Evolutionary conservation across 2,329 filamentous ascomycete genomes (phyloP).

Genomic region (Claviceps pusilla): DNA sequence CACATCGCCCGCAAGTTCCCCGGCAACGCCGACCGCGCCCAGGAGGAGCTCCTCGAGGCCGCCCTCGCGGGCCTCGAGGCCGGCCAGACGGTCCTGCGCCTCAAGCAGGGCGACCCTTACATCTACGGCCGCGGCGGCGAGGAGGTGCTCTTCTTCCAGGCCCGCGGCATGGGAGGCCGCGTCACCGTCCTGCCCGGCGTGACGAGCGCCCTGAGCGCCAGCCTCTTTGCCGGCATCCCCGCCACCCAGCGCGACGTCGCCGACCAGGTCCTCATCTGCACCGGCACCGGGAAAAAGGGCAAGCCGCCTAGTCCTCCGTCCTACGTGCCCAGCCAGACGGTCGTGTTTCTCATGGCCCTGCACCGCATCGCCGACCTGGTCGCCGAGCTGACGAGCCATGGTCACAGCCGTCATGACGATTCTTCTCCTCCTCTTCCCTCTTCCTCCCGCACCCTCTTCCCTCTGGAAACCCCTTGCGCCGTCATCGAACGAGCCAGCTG

Average conservation of each 20-base stretch:
- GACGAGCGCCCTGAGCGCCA: conserved; percentile 73
- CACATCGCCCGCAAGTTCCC: conserved; percentile 95
- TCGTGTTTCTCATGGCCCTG: conserved; percentile 89
- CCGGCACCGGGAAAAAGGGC: conserved; percentile 85
- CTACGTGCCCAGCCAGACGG: conserved; percentile 61
- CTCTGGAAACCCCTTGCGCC: conserved; percentile 66
- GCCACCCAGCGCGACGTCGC: conserved; percentile 78
- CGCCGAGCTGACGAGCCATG: conserved; percentile 36
- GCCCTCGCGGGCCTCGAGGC: conserved; percentile 50
- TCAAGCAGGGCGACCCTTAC: conserved; percentile 96
- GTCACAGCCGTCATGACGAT: not conserved
- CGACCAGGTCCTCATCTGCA: conserved; percentile 92
- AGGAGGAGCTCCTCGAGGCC: conserved; percentile 71
- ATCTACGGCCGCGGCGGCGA: conserved; percentile 91
- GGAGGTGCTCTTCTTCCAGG: conserved; percentile 72
- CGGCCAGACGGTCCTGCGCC: conserved; percentile 68
- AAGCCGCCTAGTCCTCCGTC: conserved; percentile 66
- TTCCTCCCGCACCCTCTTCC: conserved; percentile 43
- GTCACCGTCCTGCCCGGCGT: conserved; percentile 72
- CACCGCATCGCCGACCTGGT: conserved; percentile 69
- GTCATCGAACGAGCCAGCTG: conserved; percentile 90
- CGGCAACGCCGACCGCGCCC: conserved; percentile 85
- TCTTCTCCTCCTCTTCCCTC: not conserved
- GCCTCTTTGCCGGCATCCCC: conserved; percentile 77
- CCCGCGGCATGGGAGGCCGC: conserved; percentile 48